Evolutionary conservation across 192 early-diverging fungal genomes (phyloP).

Genomic region (Umbelopsis vinacea): DNA sequence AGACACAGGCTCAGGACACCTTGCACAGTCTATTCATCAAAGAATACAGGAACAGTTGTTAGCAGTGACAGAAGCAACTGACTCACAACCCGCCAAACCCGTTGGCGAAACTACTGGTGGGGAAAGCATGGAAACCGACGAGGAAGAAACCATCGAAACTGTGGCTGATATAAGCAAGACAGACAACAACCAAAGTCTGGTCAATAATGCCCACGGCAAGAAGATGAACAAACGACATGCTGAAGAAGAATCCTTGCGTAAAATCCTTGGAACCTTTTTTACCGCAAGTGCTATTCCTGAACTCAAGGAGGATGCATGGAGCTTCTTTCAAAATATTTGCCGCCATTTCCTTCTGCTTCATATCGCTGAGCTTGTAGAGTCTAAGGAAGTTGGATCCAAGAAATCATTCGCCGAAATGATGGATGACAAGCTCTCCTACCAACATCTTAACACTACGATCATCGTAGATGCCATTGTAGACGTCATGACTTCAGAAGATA

Average conservation of each 20-base stretch:
- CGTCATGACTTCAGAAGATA: slow-evolving; percentile 72
- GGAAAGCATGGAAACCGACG: slow-evolving; percentile 51
- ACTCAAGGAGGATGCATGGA: slow-evolving; percentile 64
- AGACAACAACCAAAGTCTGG: slow-evolving; percentile 7
- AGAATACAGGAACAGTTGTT: slow-evolving; percentile 43
- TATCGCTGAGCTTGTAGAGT: slow-evolving; percentile 68
- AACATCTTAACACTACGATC: slow-evolving; percentile 62
- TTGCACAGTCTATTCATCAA: slow-evolving; percentile 48
- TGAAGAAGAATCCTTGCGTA: slow-evolving; percentile 68
- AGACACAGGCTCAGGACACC: slow-evolving; percentile 53
- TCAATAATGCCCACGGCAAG: slow-evolving; percentile 13
- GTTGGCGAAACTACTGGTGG: slow-evolving; percentile 16
- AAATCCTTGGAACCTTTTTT: slow-evolving; percentile 68
- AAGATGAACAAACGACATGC: slow-evolving; percentile 53
- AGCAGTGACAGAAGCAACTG: neutral
- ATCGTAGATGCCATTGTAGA: slow-evolving; percentile 83
- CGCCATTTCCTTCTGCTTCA: slow-evolving; percentile 79
- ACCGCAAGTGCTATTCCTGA: slow-evolving; percentile 62
- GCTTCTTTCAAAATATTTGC: slow-evolving; percentile 66
- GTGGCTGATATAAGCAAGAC: neutral
- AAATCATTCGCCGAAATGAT: slow-evolving; percentile 50
- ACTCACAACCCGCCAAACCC: neutral
- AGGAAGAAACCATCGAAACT: slow-evolving; percentile 36
- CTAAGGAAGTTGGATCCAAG: slow-evolving; percentile 49
- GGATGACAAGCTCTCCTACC: slow-evolving; percentile 51